Evolutionary conservation across 1,284 basidiomycete genomes (phyloP).

Genomic region (Irpex lacteus): DNA sequence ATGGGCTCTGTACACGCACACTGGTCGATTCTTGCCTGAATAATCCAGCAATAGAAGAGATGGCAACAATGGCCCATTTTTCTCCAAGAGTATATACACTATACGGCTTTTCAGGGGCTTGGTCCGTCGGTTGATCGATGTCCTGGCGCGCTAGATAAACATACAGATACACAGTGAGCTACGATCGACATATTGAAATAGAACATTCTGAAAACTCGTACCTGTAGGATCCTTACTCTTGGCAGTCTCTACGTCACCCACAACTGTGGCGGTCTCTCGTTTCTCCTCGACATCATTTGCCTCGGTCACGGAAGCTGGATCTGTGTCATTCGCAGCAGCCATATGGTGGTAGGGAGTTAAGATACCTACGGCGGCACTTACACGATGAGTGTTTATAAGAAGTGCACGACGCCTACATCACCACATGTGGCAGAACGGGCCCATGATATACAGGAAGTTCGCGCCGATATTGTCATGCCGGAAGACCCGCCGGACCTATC

Average conservation of each 20-base stretch:
- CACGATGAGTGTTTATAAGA: not conserved
- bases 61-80: slow-evolving; percentile 65
- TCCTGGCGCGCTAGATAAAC: not conserved
- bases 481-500: not conserved
- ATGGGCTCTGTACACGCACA: not conserved
- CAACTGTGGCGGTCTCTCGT: not conserved
- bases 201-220: not conserved
- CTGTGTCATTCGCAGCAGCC: not conserved
- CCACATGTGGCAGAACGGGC: not conserved
- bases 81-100: slow-evolving; percentile 55
- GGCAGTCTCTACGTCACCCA: not conserved
- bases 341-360: not conserved
- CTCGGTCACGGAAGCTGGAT: not conserved
- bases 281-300: not conserved
- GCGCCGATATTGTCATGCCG: not conserved
- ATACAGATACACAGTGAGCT: not conserved
- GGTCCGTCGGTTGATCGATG: slow-evolving; percentile 15
- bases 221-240: not conserved
- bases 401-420: no score
- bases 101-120: slow-evolving; percentile 36
- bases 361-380: not conserved
- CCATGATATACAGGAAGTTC: not conserved
- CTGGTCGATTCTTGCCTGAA: slow-evolving; percentile 48
- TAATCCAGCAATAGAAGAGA: slow-evolving; percentile 54
- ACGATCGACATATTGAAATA: not conserved